These are phyloP conservation scores for Alternaria rosae DNA, from an alignment of 2,329 filamentous ascomycete species.

Conservation along the genomic window DNA sequence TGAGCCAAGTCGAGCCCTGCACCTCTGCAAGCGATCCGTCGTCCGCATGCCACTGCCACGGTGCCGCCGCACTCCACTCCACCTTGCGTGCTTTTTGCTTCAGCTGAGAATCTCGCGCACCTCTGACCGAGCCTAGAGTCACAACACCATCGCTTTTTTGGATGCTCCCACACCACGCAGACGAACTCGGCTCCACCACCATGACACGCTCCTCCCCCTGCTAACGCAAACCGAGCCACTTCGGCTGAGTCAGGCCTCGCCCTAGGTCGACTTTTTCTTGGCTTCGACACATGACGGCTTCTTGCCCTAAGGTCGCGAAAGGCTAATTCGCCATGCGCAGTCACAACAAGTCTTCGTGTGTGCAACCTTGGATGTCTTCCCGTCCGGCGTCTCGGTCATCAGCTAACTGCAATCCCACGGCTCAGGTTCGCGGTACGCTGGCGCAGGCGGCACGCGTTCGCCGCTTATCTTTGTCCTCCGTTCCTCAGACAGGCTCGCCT, in stretches of 20 bases:
- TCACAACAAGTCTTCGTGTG: neutral
- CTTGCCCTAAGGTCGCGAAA: neutral
- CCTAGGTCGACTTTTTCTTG: neutral
- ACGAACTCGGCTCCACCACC: neutral
- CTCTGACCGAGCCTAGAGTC: neutral
- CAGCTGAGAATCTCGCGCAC: neutral
- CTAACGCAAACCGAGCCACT: neutral
- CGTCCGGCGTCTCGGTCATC: neutral
- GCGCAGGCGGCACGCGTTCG: slow-evolving; percentile 1
- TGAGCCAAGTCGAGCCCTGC: neutral
- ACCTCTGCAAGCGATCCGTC: slow-evolving; percentile 2
- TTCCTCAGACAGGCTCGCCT: neutral
- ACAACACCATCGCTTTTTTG: neutral
- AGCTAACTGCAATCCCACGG: neutral
- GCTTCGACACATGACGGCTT: neutral
- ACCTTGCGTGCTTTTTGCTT: slow-evolving; percentile 1
- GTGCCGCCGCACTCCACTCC: neutral
- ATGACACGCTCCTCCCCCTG: neutral
- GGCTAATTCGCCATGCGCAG: neutral
- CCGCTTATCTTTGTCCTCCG: neutral
- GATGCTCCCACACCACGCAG: neutral
- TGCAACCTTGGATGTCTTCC: neutral
- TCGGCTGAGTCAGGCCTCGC: neutral
- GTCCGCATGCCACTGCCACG: neutral
- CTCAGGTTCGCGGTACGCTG: slow-evolving; percentile 1